phyloP scores from a whole-genome alignment of 2,329 filamentous ascomycete genomes.

The Stagonosporopsis vannaccii region DNA sequence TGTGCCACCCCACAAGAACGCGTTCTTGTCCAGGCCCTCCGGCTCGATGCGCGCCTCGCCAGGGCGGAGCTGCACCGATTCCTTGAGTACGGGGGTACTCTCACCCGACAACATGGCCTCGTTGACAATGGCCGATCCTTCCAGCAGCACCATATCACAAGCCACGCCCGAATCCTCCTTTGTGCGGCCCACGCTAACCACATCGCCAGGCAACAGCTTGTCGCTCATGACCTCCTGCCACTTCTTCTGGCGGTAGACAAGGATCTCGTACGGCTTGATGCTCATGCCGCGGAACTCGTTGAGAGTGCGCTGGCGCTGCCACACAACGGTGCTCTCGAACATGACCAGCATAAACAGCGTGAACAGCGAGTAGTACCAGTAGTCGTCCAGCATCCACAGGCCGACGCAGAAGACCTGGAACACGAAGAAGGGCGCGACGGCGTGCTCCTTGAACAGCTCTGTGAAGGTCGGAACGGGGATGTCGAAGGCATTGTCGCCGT shows the following conservation, averaged over 20 bases:
- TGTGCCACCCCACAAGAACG: conserved; percentile 95
- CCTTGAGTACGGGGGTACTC: conserved; percentile 95
- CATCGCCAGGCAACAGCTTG: conserved; percentile 88
- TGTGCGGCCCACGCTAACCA: conserved; percentile 89
- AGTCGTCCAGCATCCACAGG: conserved; percentile 98
- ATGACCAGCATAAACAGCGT: conserved; percentile 97
- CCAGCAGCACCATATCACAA: conserved; percentile 94
- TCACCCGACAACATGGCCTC: conserved; percentile 99
- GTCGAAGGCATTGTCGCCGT: conserved; percentile 95
- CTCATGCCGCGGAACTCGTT: conserved; percentile 99
- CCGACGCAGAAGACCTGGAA: conserved; percentile 99
- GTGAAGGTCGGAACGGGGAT: conserved; percentile 96
- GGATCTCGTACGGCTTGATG: conserved; percentile 97
- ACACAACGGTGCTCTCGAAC: conserved; percentile 98
- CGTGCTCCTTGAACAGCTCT: conserved; percentile 97
- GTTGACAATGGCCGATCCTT: conserved; percentile 96
- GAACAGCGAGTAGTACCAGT: conserved; percentile 99
- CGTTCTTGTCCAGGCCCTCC: conserved; percentile 94
- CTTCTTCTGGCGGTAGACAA: conserved; percentile 84
- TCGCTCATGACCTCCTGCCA: conserved; percentile 92
- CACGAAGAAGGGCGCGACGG: conserved; percentile 98
- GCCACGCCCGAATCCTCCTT: conserved; percentile 98
- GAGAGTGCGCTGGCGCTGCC: conserved; percentile 95
- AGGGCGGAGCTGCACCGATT: conserved; percentile 90
- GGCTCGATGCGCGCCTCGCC: conserved; percentile 80